Evolutionary conservation across 352 stramenopile genomes (phyloP).

Genomic region (Phytopythium sindhum): DNA sequence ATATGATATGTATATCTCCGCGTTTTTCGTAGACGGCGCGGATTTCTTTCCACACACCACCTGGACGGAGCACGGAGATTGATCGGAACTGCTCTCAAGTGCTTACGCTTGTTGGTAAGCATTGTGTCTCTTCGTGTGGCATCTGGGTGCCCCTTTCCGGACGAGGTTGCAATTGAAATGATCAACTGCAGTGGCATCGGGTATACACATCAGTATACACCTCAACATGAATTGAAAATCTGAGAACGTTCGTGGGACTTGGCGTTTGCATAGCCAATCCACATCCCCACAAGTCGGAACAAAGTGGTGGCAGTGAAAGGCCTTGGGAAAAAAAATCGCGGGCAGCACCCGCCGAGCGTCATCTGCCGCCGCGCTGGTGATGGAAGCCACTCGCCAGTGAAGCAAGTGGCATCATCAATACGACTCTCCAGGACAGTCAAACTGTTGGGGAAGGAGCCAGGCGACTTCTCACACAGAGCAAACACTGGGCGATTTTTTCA

Average conservation of each 20-base stretch:
- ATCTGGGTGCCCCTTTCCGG: neutral
- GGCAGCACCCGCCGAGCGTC: neutral
- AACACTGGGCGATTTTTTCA: too few species aligned
- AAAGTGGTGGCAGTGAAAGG: neutral
- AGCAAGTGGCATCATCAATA: neutral
- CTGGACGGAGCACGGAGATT: too few species aligned
- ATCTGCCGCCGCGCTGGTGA: neutral
- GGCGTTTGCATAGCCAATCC: neutral
- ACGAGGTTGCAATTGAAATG: neutral
- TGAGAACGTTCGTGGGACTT: neutral
- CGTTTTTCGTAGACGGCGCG: too few species aligned
- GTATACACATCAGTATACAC: neutral
- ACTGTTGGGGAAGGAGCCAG: too few species aligned
- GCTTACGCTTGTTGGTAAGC: too few species aligned
- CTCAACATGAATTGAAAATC: neutral
- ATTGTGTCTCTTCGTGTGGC: neutral
- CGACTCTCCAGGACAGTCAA: neutral
- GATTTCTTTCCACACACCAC: too few species aligned
- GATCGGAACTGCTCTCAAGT: too few species aligned
- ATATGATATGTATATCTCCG: too few species aligned
- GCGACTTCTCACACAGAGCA: too few species aligned
- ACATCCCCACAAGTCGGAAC: neutral
- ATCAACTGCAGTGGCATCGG: neutral
- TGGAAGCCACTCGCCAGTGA: neutral
- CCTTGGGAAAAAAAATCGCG: neutral